phyloP scores from a whole-genome alignment of 441 rosid species.

The Corymbia calophylla region DNA sequence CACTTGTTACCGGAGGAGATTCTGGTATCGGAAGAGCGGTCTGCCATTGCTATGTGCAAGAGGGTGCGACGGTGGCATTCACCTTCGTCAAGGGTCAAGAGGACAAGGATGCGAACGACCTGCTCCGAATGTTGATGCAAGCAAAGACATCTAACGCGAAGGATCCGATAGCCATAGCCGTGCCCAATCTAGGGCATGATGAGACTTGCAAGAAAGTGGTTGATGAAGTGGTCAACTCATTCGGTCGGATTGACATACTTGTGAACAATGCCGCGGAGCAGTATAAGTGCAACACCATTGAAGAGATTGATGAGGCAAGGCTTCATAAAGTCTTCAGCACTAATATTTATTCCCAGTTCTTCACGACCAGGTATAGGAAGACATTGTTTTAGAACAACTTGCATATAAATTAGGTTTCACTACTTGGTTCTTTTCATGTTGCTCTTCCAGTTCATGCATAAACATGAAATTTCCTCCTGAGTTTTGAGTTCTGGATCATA shows the following conservation, averaged over 20 bases:
- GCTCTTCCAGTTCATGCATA: not conserved
- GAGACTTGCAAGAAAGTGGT: conserved; percentile 54
- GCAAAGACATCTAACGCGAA: not conserved
- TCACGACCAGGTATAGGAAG: conserved; percentile 16
- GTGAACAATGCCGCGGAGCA: conserved; percentile 36
- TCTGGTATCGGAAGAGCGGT: not conserved
- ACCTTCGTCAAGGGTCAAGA: conserved; percentile 51
- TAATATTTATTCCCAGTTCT: conserved; percentile 29
- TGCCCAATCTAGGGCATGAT: conserved; percentile 54
- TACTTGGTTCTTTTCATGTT: not conserved
- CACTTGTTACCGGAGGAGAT: not conserved
- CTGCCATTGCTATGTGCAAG: not conserved
- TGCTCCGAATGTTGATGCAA: not conserved
- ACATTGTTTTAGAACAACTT: not conserved
- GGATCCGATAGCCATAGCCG: conserved; percentile 33
- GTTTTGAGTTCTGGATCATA: not conserved
- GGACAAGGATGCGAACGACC: conserved; percentile 60
- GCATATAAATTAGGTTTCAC: not conserved
- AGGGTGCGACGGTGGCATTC: conserved; percentile 51
- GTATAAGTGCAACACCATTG: conserved; percentile 13
- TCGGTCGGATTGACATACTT: conserved; percentile 26
- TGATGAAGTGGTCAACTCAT: conserved; percentile 47
- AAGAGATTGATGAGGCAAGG: conserved; percentile 24
- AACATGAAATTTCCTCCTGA: not conserved
- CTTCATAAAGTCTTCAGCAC: conserved; percentile 35